phyloP scores from a whole-genome alignment of 2,329 filamentous ascomycete species.

The Penicillium sp. region DNA sequence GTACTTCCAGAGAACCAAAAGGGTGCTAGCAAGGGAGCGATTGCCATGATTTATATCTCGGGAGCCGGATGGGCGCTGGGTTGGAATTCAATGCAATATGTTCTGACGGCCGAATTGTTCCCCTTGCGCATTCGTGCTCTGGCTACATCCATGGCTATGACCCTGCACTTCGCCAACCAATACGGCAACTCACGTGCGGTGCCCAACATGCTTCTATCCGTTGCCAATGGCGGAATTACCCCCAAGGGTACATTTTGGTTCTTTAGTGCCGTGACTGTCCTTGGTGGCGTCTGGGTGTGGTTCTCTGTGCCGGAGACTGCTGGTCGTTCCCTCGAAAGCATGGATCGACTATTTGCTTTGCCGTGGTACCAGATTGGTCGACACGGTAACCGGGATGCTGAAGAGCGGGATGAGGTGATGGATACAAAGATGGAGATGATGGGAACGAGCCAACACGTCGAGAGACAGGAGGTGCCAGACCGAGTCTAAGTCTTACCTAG shows the following conservation, averaged over 20 bases:
- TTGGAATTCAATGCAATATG: conserved; percentile 77
- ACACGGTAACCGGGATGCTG: conserved; percentile 33
- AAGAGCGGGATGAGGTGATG: conserved; percentile 25
- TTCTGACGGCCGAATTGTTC: conserved; percentile 76
- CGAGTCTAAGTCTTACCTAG: conserved; percentile 1
- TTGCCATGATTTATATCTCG: conserved; percentile 71
- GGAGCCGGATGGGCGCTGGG: conserved; percentile 69
- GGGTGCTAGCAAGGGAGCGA: conserved; percentile 61
- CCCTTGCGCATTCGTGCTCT: conserved; percentile 71
- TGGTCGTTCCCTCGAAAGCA: conserved; percentile 57
- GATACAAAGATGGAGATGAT: conserved; percentile 27
- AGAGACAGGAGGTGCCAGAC: conserved; percentile 13
- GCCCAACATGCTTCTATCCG: conserved; percentile 67
- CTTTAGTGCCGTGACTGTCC: conserved; percentile 66
- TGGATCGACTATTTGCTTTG: conserved; percentile 70
- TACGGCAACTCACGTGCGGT: conserved; percentile 76
- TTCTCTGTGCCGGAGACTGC: conserved; percentile 72
- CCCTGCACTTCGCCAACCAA: conserved; percentile 75
- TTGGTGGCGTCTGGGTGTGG: conserved; percentile 70
- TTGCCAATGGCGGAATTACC: conserved; percentile 42
- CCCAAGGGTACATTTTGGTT: conserved; percentile 74
- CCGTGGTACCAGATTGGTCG: conserved; percentile 73
- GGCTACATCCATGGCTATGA: conserved; percentile 72
- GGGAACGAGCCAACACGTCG: conserved; percentile 18
- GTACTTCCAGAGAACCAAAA: conserved; percentile 51